Base-by-base conservation (phyloP, 192 early-diverging fungal species). In the Coemansia sp. region DNA sequence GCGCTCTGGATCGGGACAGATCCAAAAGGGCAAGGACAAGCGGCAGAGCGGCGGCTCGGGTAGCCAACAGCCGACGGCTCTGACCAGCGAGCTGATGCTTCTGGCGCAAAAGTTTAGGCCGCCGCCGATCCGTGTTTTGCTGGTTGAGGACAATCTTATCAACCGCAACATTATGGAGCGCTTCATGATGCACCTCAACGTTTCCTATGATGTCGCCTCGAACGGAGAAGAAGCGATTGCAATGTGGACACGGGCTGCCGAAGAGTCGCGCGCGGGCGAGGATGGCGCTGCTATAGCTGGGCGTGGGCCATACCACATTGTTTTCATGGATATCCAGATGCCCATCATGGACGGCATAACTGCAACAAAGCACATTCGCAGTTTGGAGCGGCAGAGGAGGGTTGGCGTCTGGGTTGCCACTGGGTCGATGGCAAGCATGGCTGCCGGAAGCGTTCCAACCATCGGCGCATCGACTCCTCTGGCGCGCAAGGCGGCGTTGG, bases 251-350 rank as follows among this genome's bases (percentile, higher is more conserved):
- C 65, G 65, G 19, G 80, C 80, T 0, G 68, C 72, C 6, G 80
- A 73, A 8, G 80, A 74, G 26, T 41, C 52, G 15, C 59, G 58
- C 6, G 40, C 42, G 43, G 58, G 58, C 13, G 51, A 40, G 10
- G 21, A 49, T 9, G 63, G 58, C 5, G 58, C 41, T 13, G 54
- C 42, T 18, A 37, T 65, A n/a, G 56, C 56, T 40, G 63, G 62
- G 46, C 71, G 18, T 82, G 90, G 57, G 74, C 87, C 59, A 5
- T 86, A 83, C 47, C 77, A 85, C 18, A 72, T 90, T 74, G 90
- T 95, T 45, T 78, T 95, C 66, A 95, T 95, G 93, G 93, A 95
- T 69, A 89, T 93, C 21, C 89, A 91, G 77, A 92, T 95, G 93
- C 93, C 93, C 5, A 82, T 93, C 60, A 93, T 95, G 92, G 91